phyloP scores from a whole-genome alignment of 2,329 filamentous ascomycete species.

The Penicillium brevicompactum region DNA sequence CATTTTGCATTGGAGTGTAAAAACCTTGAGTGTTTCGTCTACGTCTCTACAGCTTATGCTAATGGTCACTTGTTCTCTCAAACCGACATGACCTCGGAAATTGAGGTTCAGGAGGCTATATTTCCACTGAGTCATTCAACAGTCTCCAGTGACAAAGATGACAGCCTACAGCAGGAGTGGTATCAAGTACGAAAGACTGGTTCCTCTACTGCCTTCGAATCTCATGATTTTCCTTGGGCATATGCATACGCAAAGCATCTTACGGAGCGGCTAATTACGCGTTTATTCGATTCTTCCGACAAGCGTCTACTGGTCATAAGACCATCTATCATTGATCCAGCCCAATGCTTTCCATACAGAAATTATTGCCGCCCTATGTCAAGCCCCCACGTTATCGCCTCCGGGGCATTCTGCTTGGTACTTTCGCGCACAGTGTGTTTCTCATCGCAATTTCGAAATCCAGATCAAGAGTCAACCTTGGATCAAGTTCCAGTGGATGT shows the following conservation, averaged over 20 bases:
- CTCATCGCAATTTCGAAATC: background rate
- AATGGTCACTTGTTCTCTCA: background rate
- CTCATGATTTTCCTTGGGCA: conserved; percentile 8
- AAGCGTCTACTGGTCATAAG: conserved; percentile 5
- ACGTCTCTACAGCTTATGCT: background rate
- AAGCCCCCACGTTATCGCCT: background rate
- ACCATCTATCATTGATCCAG: conserved; percentile 5
- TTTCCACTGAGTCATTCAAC: background rate
- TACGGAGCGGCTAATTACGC: conserved; percentile 4
- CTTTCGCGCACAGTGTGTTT: background rate
- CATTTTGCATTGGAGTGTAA: background rate
- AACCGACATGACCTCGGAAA: background rate
- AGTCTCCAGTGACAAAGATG: background rate
- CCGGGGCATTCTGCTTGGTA: background rate
- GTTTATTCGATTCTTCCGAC: background rate
- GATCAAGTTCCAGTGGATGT: conserved; percentile 11
- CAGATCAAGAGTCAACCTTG: background rate
- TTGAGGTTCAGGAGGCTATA: background rate
- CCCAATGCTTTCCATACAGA: background rate
- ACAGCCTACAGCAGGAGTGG: background rate
- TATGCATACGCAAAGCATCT: conserved; percentile 12
- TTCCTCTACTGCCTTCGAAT: background rate
- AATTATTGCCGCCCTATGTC: background rate
- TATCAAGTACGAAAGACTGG: background rate
- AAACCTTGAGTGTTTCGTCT: background rate